Conservation (phyloP, 2,329 filamentous ascomycete genomes). For the Cladophialophora chaetospira region DNA sequence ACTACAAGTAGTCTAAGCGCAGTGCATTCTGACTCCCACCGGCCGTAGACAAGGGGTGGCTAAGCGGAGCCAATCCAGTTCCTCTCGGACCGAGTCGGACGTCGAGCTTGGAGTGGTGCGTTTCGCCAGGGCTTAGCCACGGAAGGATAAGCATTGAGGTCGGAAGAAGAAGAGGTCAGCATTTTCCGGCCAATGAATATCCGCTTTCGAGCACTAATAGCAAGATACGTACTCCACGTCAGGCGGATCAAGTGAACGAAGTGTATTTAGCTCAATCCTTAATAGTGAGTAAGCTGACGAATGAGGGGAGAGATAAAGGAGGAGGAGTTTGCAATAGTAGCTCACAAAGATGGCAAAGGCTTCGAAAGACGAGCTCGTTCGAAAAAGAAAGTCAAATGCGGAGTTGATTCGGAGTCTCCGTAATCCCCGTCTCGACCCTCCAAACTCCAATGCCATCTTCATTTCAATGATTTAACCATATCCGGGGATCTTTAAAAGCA, state of each 20-base stretch:
- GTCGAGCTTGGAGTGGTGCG: neutral
- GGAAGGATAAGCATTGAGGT: conserved; percentile 6
- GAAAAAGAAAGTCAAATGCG: conserved; percentile 16
- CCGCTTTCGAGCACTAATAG: neutral
- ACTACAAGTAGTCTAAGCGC: neutral
- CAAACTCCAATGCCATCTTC: neutral
- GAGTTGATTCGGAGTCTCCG: conserved; percentile 28
- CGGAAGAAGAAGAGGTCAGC: conserved; percentile 9
- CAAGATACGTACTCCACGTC: conserved; percentile 12
- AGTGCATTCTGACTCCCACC: conserved; percentile 10
- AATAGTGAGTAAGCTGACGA: conserved; percentile 25
- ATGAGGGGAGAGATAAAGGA: conserved; percentile 4
- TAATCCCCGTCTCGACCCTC: conserved; percentile 19
- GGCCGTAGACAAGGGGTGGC: conserved; percentile 14
- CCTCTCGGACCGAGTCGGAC: conserved; percentile 19
- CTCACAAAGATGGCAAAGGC: neutral
- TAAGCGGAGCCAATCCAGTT: neutral
- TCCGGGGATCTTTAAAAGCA: conserved; percentile 4
- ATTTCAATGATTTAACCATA: neutral
- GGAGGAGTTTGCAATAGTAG: neutral
- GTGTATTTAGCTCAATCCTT: neutral
- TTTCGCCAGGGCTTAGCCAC: neutral
- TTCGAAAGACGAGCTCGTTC: neutral
- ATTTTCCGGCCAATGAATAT: conserved; percentile 11
- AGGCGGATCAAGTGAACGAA: conserved; percentile 8